A percentile compares a stretch with the other conserved stretches of the same genome.
Conservation (phyloP, 768 basidiomycete species). For the Phylloporus scabripes region DNA sequence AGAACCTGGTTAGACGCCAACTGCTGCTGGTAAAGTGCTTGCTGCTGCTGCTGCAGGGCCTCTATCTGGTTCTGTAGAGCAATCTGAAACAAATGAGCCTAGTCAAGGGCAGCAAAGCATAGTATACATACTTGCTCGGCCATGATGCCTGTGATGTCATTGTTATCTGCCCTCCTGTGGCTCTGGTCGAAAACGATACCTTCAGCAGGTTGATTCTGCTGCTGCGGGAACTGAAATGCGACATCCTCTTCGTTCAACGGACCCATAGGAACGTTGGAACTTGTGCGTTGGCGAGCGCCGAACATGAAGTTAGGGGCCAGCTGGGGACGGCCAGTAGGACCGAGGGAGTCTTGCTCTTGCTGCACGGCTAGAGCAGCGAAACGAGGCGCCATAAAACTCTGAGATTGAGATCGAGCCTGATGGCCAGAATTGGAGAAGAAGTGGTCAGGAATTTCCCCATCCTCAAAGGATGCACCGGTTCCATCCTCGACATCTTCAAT, state of each 20-base stretch:
- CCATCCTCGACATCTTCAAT: slow-evolving; percentile 76
- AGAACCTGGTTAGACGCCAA: slow-evolving; percentile 83
- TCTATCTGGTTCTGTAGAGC: slow-evolving; percentile 89
- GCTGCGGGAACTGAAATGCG: slow-evolving; percentile 80
- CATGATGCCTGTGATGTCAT: slow-evolving; percentile 86
- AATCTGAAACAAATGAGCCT: slow-evolving; percentile 46
- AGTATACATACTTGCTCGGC: slow-evolving; percentile 74
- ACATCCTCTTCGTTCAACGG: slow-evolving; percentile 77
- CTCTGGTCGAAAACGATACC: slow-evolving; percentile 29
- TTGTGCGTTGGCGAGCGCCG: slow-evolving; percentile 56
- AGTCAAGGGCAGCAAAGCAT: background rate
- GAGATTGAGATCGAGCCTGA: slow-evolving; percentile 71
- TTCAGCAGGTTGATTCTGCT: slow-evolving; percentile 35
- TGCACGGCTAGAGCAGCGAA: slow-evolving; percentile 77
- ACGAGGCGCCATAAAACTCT: slow-evolving; percentile 83
- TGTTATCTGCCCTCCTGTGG: slow-evolving; percentile 59
- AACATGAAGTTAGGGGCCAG: slow-evolving; percentile 92
- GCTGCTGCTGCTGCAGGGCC: slow-evolving; percentile 84
- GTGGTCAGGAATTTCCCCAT: slow-evolving; percentile 71
- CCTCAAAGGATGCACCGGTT: slow-evolving; percentile 49
- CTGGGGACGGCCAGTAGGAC: slow-evolving; percentile 79
- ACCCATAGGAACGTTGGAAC: slow-evolving; percentile 50
- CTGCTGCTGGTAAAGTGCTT: slow-evolving; percentile 85
- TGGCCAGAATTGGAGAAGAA: slow-evolving; percentile 47
- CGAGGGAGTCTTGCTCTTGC: slow-evolving; percentile 57